Evolutionary conservation across 1,284 basidiomycete species (phyloP).

Genomic region (Ustilago curta): DNA sequence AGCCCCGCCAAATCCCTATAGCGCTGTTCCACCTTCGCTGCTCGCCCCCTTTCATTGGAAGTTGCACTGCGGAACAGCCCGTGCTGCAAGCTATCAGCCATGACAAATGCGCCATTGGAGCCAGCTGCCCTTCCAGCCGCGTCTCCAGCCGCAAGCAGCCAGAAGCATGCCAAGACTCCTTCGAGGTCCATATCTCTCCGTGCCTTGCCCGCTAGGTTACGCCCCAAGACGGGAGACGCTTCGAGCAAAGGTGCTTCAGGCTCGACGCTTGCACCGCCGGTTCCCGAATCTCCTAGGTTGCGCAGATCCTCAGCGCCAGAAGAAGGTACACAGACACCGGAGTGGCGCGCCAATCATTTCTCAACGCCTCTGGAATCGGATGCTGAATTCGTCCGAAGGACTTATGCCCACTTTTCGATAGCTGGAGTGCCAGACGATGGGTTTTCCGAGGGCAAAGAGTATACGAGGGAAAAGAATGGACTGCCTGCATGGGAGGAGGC

Average conservation of each 20-base stretch:
- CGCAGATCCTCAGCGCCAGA: conserved; percentile 43
- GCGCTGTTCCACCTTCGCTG: neutral
- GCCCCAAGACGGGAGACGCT: conserved; percentile 20
- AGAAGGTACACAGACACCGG: conserved; percentile 21
- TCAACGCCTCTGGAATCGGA: conserved; percentile 49
- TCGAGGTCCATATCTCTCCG: conserved; percentile 31
- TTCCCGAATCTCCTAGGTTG: conserved; percentile 16
- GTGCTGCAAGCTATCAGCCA: neutral
- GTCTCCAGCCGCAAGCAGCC: neutral
- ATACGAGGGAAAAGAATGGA: conserved; percentile 57
- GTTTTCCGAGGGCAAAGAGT: conserved; percentile 61
- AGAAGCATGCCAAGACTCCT: conserved; percentile 16
- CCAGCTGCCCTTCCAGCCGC: neutral
- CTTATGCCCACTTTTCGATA: conserved; percentile 61
- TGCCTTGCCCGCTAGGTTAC: conserved; percentile 17
- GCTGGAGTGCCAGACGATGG: conserved; percentile 62
- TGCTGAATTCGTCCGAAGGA: conserved; percentile 59
- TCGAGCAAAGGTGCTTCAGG: conserved; percentile 5
- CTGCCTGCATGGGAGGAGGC: conserved; percentile 54
- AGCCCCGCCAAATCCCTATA: neutral
- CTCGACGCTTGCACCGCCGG: conserved; percentile 22
- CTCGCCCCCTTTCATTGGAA: neutral
- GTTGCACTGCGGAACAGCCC: neutral
- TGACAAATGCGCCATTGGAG: neutral
- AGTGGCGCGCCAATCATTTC: conserved; percentile 32